Conservation (phyloP, 2,329 filamentous ascomycete species). For the Colletotrichum camelliae region DNA sequence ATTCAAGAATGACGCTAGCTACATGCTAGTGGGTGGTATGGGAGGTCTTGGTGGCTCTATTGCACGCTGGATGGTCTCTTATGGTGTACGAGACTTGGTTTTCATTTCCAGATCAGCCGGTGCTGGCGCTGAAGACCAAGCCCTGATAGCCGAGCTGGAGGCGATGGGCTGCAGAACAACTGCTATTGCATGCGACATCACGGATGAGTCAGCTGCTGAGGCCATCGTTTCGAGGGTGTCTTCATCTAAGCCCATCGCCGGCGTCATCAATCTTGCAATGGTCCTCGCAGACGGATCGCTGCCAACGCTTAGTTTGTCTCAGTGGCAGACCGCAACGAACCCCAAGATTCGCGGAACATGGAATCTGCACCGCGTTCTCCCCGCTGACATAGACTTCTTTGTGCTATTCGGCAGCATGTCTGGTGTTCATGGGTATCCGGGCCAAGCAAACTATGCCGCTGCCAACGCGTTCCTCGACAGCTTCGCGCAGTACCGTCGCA, state of each 20-base stretch:
- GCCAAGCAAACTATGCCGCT: slow-evolving; percentile 45
- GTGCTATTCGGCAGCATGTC: slow-evolving; percentile 38
- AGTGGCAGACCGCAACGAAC: slow-evolving; percentile 37
- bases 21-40: slow-evolving; percentile 35
- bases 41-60: slow-evolving; percentile 34
- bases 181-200: not conserved
- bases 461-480: slow-evolving; percentile 46
- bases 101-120: slow-evolving; percentile 30
- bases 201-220: not conserved
- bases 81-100: slow-evolving; percentile 30
- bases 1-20: slow-evolving; percentile 7
- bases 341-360: slow-evolving; percentile 48
- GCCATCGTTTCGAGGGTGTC: not conserved
- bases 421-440: slow-evolving; percentile 36
- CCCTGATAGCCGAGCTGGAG: not conserved
- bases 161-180: not conserved
- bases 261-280: slow-evolving; percentile 5
- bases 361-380: slow-evolving; percentile 42
- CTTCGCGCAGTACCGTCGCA: slow-evolving; percentile 39
- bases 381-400: slow-evolving; percentile 40
- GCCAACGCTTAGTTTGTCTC: slow-evolving; percentile 36
- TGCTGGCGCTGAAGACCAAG: not conserved
- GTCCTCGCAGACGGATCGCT: slow-evolving; percentile 23
- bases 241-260: not conserved
- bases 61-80: slow-evolving; percentile 32